Base-by-base conservation (phyloP, 495 filamentous ascomycete genomes). In the Immersiella caudata region DNA sequence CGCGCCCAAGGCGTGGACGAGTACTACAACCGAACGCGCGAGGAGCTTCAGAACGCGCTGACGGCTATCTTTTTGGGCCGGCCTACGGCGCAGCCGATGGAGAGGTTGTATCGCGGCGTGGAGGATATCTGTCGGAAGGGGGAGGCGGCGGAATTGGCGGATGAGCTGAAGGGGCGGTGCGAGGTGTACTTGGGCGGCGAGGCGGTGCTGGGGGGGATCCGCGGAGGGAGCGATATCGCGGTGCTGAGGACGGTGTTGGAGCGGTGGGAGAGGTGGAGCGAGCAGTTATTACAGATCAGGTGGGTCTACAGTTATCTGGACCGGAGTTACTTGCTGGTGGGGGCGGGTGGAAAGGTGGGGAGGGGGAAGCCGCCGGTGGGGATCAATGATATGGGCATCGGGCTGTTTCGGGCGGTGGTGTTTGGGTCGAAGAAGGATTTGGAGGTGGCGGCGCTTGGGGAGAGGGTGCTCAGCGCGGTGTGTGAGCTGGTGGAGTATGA, bases 301-400 rank as follows among this genome's bases (percentile, higher is more conserved):
- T 93, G 88, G 67, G 89, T 97, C 33, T 98, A 97, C 80, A 94
- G 91, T 73, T 97, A 93, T 69, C 83, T 99, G 63, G 94, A 99
- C 73, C 88, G 95, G 66, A 91, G 93, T 5, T 97, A 91, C 74
- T 85, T 99, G 22, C 80, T 97, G 25, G 49, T 36, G 1, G 59
- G 40, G 57, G 62, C 27, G 11, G 55, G 49, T 35, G 86, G 85
- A 46, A 88, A 83, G 69, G 73, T 6, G 56, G 56, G 56, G 7
- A 59, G 29, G 40, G 40, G 40, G 5, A 59, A 59, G 57, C 25
- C 74, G 8, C 62, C 68, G 36, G 81, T 79, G 66, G 76, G 79
- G 58, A 78, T 91, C 16, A 83, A 87, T 68, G 87, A 88, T 69
- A 80, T 86, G 75, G 80, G 80, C 21, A 84, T 86, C 60, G 70